Evolutionary conservation across 2,329 filamentous ascomycete species (phyloP).

Genomic region (Colletotrichum liriopes): DNA sequence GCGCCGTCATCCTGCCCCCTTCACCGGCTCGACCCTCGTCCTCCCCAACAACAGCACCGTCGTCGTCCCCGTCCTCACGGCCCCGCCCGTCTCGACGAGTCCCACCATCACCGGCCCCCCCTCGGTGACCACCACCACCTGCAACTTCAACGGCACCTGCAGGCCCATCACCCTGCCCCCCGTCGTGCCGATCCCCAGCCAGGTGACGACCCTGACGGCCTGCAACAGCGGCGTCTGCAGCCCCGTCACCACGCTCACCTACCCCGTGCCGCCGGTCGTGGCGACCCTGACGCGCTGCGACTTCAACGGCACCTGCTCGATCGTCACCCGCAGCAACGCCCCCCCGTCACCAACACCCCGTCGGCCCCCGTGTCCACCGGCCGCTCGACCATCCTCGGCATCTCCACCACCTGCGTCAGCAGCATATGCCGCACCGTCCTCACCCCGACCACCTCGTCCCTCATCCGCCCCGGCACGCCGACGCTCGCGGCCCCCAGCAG

Average conservation of each 20-base stretch:
- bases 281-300: not conserved
- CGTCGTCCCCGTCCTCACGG: not conserved
- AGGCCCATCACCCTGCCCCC: constrained; percentile 1
- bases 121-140: not conserved
- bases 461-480: not conserved
- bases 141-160: constrained; percentile 11
- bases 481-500: not conserved
- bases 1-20: not conserved
- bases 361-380: not conserved
- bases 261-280: not conserved
- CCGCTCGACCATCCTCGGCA: not conserved
- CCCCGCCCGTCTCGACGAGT: not conserved
- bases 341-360: not conserved
- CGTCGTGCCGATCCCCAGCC: not conserved
- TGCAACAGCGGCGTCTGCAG: not conserved
- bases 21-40: not conserved
- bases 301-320: constrained; percentile 6
- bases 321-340: not conserved
- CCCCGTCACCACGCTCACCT: not conserved
- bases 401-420: constrained; percentile 2
- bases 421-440: not conserved
- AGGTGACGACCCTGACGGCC: not conserved
- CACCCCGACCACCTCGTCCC: not conserved
- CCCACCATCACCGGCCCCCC: not conserved
- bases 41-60: not conserved